A percentile compares a stretch with the other conserved stretches of the same genome.
These are phyloP conservation scores for Lachancea thermotolerans DNA, from an alignment of 805 yeast species.

Conservation along the genomic window DNA sequence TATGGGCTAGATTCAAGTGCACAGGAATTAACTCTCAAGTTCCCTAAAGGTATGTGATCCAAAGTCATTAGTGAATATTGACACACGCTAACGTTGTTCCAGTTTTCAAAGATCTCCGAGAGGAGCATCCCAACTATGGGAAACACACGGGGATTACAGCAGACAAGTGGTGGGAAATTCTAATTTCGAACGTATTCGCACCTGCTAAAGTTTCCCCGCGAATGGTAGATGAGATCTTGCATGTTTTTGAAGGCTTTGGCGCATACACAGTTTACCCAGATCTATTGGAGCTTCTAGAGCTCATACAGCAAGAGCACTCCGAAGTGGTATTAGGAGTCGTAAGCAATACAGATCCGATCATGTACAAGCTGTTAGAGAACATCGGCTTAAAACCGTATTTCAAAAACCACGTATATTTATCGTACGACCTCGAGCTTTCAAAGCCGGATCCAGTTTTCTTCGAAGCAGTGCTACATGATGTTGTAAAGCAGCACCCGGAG, in stretches of 20 bases:
- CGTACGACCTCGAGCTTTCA: slow-evolving; percentile 48
- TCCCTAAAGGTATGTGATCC: slow-evolving; percentile 17
- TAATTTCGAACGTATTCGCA: slow-evolving; percentile 40
- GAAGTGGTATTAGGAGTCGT: slow-evolving; percentile 39
- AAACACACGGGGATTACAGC: slow-evolving; percentile 33
- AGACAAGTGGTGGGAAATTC: slow-evolving; percentile 52
- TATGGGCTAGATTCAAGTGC: slow-evolving; percentile 37
- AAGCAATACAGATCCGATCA: slow-evolving; percentile 58
- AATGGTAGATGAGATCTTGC: slow-evolving; percentile 41
- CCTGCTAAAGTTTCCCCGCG: slow-evolving; percentile 29
- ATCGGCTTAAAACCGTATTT: slow-evolving; percentile 41
- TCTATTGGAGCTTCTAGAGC: slow-evolving; percentile 40
- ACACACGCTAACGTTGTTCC: neutral
- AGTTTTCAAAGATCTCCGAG: slow-evolving; percentile 34
- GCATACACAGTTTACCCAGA: slow-evolving; percentile 53
- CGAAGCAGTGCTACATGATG: slow-evolving; percentile 31
- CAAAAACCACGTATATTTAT: slow-evolving; percentile 38
- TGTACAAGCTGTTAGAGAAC: slow-evolving; percentile 39
- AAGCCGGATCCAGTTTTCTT: slow-evolving; percentile 51
- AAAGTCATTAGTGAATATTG: neutral
- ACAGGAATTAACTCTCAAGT: slow-evolving; percentile 19
- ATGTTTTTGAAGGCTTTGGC: slow-evolving; percentile 41
- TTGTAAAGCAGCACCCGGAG: slow-evolving; percentile 19
- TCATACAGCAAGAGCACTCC: slow-evolving; percentile 26
- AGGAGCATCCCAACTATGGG: slow-evolving; percentile 57